These are phyloP conservation scores for Amphicarpaea edgeworthii DNA, from an alignment of 306 rosid genomes.

Conservation along the genomic window DNA sequence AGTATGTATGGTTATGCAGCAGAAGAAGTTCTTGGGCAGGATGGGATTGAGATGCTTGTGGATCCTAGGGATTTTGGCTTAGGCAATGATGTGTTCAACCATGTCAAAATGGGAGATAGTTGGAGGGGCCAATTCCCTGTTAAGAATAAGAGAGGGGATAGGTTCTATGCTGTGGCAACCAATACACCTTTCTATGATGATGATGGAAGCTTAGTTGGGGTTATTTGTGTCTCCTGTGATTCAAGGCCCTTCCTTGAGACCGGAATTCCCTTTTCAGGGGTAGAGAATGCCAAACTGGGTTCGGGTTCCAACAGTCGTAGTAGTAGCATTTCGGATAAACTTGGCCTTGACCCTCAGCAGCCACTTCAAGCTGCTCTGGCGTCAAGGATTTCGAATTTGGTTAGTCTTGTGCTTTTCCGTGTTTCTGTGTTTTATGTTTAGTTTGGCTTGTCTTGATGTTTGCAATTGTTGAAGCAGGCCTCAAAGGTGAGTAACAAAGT, in stretches of 20 bases:
- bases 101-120: conserved; percentile 74
- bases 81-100: conserved; percentile 62
- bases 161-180: conserved; percentile 58
- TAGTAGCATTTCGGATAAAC: conserved; percentile 62
- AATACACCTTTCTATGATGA: conserved; percentile 91
- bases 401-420: conserved; percentile 57
- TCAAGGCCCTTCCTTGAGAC: conserved; percentile 65
- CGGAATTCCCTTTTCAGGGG: conserved; percentile 50
- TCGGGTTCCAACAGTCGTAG: conserved; percentile 47
- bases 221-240: conserved; percentile 81
- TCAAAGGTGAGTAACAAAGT: conserved; percentile 90
- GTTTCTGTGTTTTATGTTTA: conserved; percentile 46
- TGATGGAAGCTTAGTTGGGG: conserved; percentile 74
- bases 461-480: conserved; percentile 68
- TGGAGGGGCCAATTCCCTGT: conserved; percentile 94
- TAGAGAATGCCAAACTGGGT: conserved; percentile 52
- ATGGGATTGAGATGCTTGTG: conserved; percentile 66
- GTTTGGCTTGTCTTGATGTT: conserved; percentile 54
- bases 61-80: conserved; percentile 64
- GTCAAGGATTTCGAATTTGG: conserved; percentile 89
- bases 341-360: conserved; percentile 92
- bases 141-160: conserved; percentile 80
- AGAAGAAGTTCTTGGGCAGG: conserved; percentile 79
- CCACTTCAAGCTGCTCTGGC: conserved; percentile 84
- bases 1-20: conserved; percentile 78